Evolutionary conservation across 768 basidiomycete genomes (phyloP), one percentile per base, ranked within the genome.

Genomic region (Suillus variegatus): DNA sequence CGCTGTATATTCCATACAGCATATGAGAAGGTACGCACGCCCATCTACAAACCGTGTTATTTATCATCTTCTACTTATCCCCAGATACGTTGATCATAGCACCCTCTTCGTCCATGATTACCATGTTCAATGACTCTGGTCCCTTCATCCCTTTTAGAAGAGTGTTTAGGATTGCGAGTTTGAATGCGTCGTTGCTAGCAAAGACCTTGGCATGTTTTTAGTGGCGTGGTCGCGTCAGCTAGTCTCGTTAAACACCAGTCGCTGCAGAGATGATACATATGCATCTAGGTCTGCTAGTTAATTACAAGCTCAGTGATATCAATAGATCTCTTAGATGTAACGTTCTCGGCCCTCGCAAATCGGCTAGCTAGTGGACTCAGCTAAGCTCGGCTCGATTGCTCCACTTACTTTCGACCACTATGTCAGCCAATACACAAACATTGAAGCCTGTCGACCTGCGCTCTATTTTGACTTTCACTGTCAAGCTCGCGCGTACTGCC

Each of bases 401-500:
- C 52, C 52, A 54, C 54, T 55, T 55, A 35, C 54, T 55, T 36
- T 36, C 65, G 20, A 60, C 60, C 63, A 70, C 61, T 66, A 81
- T 82, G 81, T 54, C 71, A 22, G 49, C 46, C 38, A 60, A 68
- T 41, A 66, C 72, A 56, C 67, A 71, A 32, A 63, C 60, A 6
- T 69, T 85, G 57, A 77, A 73, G 16, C 63, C 79, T 36, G 40
- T 69, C 54, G 86, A 90, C 58, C 79, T 95, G 25, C 80, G 84
- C 61, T 77, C 79, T 5, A 85, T 95, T 67, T 85, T 94, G 60
- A 73, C 78, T 1, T 96, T 93, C 74, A 86, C 91, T 2, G 80
- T 85, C 61, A 74, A 77, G n/a, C 84, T 97, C 36, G 93, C 94
- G 3, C 85, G 85, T 36, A 81, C 82, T 52, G 94, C 94, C 0